Conservation (phyloP, 1,284 basidiomycete genomes). For the Sporisorium graminicola region DNA sequence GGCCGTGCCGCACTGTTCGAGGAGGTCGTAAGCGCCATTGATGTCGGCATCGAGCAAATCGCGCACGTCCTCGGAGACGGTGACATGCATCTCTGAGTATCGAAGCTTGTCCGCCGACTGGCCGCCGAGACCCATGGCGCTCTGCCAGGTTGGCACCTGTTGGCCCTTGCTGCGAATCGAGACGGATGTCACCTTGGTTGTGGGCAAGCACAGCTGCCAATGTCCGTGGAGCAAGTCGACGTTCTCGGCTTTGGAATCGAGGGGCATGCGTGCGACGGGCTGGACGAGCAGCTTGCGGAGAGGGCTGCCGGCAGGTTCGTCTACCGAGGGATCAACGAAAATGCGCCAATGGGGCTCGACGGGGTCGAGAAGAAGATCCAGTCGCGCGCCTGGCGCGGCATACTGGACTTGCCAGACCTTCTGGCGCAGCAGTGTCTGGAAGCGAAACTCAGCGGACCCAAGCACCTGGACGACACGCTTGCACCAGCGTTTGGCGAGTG, state of each 20-base stretch:
- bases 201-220: conserved; percentile 87
- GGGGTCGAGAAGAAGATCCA: conserved; percentile 83
- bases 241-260: conserved; percentile 59
- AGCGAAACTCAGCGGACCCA: conserved; percentile 68
- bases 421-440: conserved; percentile 73
- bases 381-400: conserved; percentile 78
- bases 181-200: conserved; percentile 74
- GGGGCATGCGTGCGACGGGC: conserved; percentile 82
- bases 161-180: conserved; percentile 79
- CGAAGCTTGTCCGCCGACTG: conserved; percentile 79
- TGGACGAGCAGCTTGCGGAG: conserved; percentile 80
- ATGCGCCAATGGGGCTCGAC: conserved; percentile 86
- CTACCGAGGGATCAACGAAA: conserved; percentile 76
- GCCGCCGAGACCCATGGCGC: conserved; percentile 81
- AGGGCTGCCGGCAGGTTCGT: conserved; percentile 82
- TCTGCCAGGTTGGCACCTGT: conserved; percentile 85
- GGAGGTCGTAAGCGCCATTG: conserved; percentile 81
- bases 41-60: conserved; percentile 81
- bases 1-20: conserved; percentile 89
- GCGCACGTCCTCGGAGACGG: conserved; percentile 74
- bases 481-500: conserved; percentile 78
- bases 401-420: conserved; percentile 87
- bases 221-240: conserved; percentile 76
- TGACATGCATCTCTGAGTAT: conserved; percentile 78
- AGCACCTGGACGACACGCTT: conserved; percentile 78